phyloP scores from a whole-genome alignment of 2,329 filamentous ascomycete species.

The Pseudogymnoascus sp. region DNA sequence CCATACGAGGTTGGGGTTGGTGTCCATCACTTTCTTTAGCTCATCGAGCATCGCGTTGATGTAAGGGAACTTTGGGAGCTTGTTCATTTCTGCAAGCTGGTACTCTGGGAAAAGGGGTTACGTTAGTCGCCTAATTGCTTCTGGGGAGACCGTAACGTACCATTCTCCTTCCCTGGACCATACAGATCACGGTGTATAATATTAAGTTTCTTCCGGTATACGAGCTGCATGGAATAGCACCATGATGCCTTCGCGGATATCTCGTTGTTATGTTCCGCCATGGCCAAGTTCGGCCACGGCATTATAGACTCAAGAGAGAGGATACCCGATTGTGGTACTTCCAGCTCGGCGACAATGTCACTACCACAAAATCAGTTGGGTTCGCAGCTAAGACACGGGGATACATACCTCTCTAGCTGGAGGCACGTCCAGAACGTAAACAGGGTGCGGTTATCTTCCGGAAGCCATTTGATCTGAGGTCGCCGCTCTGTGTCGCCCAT shows the following conservation, averaged over 20 bases:
- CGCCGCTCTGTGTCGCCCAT: background rate
- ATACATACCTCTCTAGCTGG: slow-evolving; percentile 71
- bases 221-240: slow-evolving; percentile 55
- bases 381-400: background rate
- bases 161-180: slow-evolving; percentile 17
- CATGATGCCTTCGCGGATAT: slow-evolving; percentile 42
- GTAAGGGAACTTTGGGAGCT: slow-evolving; percentile 31
- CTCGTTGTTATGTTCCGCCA: slow-evolving; percentile 35
- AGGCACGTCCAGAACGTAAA: slow-evolving; percentile 90
- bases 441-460: slow-evolving; percentile 52
- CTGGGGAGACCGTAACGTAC: slow-evolving; percentile 9
- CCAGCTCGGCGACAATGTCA: slow-evolving; percentile 84
- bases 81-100: background rate
- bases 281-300: slow-evolving; percentile 52
- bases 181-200: slow-evolving; percentile 43
- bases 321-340: slow-evolving; percentile 50
- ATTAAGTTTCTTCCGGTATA: slow-evolving; percentile 56
- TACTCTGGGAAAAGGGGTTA: background rate
- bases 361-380: slow-evolving; percentile 34
- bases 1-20: slow-evolving; percentile 33
- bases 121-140: background rate
- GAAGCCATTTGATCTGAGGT: background rate
- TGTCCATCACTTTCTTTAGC: slow-evolving; percentile 24
- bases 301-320: slow-evolving; percentile 55
- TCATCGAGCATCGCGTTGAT: slow-evolving; percentile 39